phyloP scores from a whole-genome alignment of 2,329 filamentous ascomycete genomes.

The Phaeosphaeria sp. region DNA sequence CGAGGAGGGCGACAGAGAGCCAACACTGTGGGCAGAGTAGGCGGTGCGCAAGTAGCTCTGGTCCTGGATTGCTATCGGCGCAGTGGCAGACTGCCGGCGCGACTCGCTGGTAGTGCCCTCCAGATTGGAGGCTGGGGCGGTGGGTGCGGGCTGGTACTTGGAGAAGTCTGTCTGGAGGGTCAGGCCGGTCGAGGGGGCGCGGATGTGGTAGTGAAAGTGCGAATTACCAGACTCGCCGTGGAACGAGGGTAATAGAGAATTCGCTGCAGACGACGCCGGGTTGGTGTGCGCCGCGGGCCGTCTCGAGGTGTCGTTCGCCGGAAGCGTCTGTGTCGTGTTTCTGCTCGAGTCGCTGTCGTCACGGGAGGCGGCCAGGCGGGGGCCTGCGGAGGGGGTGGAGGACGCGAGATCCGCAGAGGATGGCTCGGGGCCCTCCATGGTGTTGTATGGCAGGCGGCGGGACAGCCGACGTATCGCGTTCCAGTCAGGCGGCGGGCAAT shows the following conservation, averaged over 20 bases:
- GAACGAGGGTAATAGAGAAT: slow-evolving; percentile 31
- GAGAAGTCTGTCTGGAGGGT: slow-evolving; percentile 39
- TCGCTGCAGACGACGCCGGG: slow-evolving; percentile 29
- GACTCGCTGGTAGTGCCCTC: slow-evolving; percentile 38
- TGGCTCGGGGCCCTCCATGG: slow-evolving; percentile 40
- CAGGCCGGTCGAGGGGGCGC: slow-evolving; percentile 31
- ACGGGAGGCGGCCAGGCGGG: slow-evolving; percentile 18
- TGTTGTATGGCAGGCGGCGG: slow-evolving; percentile 39
- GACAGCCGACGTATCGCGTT: slow-evolving; percentile 31
- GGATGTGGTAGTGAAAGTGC: slow-evolving; percentile 32
- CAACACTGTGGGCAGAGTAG: slow-evolving; percentile 54
- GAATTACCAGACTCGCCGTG: slow-evolving; percentile 9
- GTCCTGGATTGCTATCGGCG: slow-evolving; percentile 47
- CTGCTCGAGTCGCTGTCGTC: slow-evolving; percentile 12
- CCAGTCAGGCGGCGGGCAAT: slow-evolving; percentile 12
- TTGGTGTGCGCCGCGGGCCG: slow-evolving; percentile 20
- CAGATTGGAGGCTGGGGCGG: slow-evolving; percentile 34
- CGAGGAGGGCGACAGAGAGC: slow-evolving; percentile 54
- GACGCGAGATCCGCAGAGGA: slow-evolving; percentile 28
- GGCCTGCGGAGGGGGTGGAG: slow-evolving; percentile 20
- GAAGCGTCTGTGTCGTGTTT: neutral
- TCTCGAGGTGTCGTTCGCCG: slow-evolving; percentile 8
- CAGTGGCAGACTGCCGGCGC: slow-evolving; percentile 43
- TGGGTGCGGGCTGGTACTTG: slow-evolving; percentile 20
- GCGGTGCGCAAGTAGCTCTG: slow-evolving; percentile 47